A percentile compares a stretch with the other conserved stretches of the same genome.
Evolutionary conservation across 2,329 filamentous ascomycete genomes (phyloP).

Genomic region (Epichloe brachyelytri): DNA sequence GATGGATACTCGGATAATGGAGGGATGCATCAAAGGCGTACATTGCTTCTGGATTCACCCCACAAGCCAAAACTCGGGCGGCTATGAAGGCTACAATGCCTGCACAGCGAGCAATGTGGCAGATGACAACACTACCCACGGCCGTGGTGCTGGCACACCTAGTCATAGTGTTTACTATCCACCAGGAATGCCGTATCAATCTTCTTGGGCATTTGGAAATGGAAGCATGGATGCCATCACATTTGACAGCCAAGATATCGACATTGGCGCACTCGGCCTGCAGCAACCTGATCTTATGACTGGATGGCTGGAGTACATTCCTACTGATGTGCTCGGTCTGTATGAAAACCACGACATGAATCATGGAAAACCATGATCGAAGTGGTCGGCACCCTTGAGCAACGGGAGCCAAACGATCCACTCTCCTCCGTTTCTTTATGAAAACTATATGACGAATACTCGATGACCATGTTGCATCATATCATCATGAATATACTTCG

Average conservation of each 20-base stretch:
- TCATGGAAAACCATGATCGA: constrained; percentile 8
- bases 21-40: constrained; percentile 23
- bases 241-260: constrained; percentile 66
- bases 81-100: constrained; percentile 29
- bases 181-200: constrained; percentile 16
- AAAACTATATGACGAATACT: no score
- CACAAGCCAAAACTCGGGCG: constrained; percentile 27
- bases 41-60: constrained; percentile 24
- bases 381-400: neutral
- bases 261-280: constrained; percentile 52
- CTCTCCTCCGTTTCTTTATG: no score
- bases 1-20: constrained; percentile 13
- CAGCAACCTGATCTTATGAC: constrained; percentile 53
- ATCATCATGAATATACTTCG: neutral
- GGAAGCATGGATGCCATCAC: constrained; percentile 43
- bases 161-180: constrained; percentile 14
- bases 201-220: constrained; percentile 19
- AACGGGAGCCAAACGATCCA: neutral
- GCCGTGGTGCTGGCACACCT: neutral
- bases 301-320: constrained; percentile 60
- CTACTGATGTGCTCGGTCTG: constrained; percentile 49
- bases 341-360: constrained; percentile 29
- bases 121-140: constrained; percentile 13
- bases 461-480: neutral
- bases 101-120: constrained; percentile 30